These are phyloP conservation scores for Meyerozyma sp. DNA, from an alignment of 1,139 yeast genomes.

Conservation along the genomic window DNA sequence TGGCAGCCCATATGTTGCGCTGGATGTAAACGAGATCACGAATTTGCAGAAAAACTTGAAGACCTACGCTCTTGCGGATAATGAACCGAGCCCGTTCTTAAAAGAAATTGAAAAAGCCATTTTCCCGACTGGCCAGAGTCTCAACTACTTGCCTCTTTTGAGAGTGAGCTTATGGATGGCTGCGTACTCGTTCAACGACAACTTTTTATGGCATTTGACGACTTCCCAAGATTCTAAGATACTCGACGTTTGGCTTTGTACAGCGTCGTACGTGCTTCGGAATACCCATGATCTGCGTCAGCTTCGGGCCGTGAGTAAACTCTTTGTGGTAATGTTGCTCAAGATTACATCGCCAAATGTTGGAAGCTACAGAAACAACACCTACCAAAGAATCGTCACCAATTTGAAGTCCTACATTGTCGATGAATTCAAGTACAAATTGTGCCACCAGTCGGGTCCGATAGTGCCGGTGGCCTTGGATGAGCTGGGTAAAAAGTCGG, in stretches of 20 bases:
- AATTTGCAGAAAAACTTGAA: slow-evolving; percentile 11
- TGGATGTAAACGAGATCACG: slow-evolving; percentile 16
- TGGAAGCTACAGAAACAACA: not conserved
- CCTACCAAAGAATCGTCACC: slow-evolving; percentile 6
- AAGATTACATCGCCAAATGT: slow-evolving; percentile 17
- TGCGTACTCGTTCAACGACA: slow-evolving; percentile 23
- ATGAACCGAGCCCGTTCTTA: not conserved
- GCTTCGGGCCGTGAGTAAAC: slow-evolving; percentile 18
- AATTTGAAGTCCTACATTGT: slow-evolving; percentile 18
- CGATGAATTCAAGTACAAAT: slow-evolving; percentile 37
- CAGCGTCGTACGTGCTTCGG: slow-evolving; percentile 32
- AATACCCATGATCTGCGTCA: slow-evolving; percentile 26
- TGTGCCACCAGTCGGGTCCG: slow-evolving; percentile 37
- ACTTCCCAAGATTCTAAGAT: slow-evolving; percentile 16
- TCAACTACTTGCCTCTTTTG: slow-evolving; percentile 5
- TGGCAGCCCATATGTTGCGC: slow-evolving; percentile 19
- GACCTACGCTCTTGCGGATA: not conserved
- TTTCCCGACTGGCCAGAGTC: not conserved
- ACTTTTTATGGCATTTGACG: slow-evolving; percentile 14
- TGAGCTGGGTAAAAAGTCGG: slow-evolving; percentile 21
- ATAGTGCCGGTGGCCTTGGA: slow-evolving; percentile 23
- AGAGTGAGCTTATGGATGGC: slow-evolving; percentile 10
- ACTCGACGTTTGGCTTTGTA: slow-evolving; percentile 32
- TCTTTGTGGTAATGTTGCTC: slow-evolving; percentile 19
- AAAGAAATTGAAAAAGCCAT: not conserved